Percentiles rank a stretch among this genome's conserved stretches.
These are phyloP conservation scores for Russula compacta DNA, from an alignment of 768 basidiomycete species.

Conservation along the genomic window DNA sequence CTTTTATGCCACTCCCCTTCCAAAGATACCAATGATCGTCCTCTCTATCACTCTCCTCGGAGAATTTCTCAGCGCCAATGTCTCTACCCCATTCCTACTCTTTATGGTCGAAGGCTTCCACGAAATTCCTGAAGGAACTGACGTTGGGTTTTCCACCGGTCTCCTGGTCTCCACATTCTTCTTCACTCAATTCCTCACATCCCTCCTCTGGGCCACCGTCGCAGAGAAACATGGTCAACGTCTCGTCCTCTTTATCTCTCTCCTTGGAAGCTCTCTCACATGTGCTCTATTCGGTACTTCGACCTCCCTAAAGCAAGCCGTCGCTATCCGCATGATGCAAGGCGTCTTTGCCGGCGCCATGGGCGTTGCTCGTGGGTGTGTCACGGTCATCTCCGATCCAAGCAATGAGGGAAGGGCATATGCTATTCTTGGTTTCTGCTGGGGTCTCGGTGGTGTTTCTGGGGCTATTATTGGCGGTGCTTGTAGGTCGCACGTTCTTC, in stretches of 20 bases:
- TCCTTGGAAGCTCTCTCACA: constrained; percentile 77
- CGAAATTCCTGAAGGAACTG: constrained; percentile 66
- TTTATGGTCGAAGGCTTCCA: constrained; percentile 93
- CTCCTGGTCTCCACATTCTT: constrained; percentile 82
- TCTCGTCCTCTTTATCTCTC: constrained; percentile 71
- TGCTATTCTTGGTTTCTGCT: constrained; percentile 87
- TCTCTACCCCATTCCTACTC: constrained; percentile 82
- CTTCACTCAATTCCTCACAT: constrained; percentile 92
- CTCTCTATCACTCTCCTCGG: constrained; percentile 91
- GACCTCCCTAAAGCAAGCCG: constrained; percentile 66
- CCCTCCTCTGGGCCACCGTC: constrained; percentile 92
- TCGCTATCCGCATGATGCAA: constrained; percentile 79
- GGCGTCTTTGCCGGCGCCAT: constrained; percentile 91
- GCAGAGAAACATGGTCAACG: constrained; percentile 88
- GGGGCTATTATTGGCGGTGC: constrained; percentile 81
- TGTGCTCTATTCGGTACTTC: constrained; percentile 73
- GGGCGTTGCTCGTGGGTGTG: constrained; percentile 86
- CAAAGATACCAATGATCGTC: constrained; percentile 81
- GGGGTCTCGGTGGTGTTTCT: constrained; percentile 94
- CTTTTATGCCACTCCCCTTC: constrained; percentile 70
- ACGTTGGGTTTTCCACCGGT: constrained; percentile 85
- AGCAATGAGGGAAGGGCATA: constrained; percentile 94
- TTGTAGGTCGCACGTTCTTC: constrained; percentile 39
- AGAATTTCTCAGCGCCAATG: constrained; percentile 90
- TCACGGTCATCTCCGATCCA: constrained; percentile 79